These are phyloP conservation scores for Stentor coeruleus DNA, from an alignment of 73 alveolate species.

Conservation along the genomic window DNA sequence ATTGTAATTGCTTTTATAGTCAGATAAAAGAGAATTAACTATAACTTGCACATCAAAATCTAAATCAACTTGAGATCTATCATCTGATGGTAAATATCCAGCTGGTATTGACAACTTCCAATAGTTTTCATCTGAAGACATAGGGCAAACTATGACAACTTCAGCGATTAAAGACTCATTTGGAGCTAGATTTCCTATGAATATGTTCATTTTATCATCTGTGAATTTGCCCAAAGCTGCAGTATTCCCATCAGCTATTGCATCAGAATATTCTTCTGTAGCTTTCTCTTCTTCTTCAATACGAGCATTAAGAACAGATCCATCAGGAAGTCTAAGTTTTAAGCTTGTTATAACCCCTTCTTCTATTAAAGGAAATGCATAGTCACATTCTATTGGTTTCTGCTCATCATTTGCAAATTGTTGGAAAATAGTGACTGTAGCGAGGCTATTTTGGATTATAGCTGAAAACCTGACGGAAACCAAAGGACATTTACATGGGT, in stretches of 20 bases:
- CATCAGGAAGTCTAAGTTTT: background rate
- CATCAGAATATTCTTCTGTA: background rate
- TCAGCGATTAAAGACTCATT: background rate
- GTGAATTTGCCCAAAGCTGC: constrained; percentile 19
- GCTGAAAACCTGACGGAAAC: background rate
- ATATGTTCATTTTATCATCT: background rate
- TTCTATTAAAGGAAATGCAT: background rate
- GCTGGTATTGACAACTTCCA: constrained; percentile 21
- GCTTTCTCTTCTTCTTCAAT: constrained; percentile 18
- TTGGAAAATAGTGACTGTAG: background rate
- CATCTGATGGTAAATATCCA: background rate
- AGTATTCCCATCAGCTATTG: constrained; percentile 29
- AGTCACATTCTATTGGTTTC: constrained; percentile 28
- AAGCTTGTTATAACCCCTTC: background rate
- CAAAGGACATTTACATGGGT: background rate
- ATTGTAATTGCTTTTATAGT: background rate
- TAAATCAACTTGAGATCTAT: background rate
- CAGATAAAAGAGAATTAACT: background rate
- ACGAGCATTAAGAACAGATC: background rate
- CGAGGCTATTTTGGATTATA: background rate
- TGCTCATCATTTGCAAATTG: background rate
- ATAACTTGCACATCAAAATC: background rate
- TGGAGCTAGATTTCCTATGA: constrained; percentile 6
- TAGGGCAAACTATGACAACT: background rate
- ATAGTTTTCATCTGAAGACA: background rate